Conservation (phyloP, 2,329 filamentous ascomycete species). For the Metarhizium brunneum region DNA sequence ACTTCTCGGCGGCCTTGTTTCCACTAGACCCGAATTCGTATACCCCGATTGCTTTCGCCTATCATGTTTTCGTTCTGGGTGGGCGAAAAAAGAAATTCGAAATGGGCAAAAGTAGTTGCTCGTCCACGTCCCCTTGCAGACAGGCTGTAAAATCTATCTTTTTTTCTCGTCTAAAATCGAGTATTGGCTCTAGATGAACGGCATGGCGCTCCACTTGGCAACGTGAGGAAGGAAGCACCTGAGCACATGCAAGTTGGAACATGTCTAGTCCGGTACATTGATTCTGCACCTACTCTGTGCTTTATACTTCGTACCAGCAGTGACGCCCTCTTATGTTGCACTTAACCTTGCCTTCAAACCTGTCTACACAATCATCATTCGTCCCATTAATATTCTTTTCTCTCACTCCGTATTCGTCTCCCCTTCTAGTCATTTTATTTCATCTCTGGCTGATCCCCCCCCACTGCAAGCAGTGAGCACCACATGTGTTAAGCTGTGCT, state of each 20-base stretch:
- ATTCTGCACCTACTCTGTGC: background rate
- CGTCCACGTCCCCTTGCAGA: background rate
- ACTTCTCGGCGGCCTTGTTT: background rate
- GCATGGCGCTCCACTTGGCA: background rate
- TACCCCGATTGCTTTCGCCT: background rate
- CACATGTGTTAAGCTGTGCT: background rate
- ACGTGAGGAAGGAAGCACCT: no score
- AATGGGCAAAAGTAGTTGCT: background rate
- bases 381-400: background rate
- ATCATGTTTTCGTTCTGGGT: background rate
- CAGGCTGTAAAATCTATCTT: background rate
- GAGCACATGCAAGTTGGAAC: no score
- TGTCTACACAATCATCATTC: background rate
- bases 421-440: no score
- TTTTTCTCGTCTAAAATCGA: background rate
- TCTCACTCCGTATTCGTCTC: no score
- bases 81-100: background rate
- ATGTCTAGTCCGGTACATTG: no score
- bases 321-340: no score
- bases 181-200: background rate
- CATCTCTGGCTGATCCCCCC: background rate
- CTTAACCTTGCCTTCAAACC: no score
- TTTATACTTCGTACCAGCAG: background rate
- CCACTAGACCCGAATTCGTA: background rate
- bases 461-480: no score